Percentiles rank a stretch among this genome's conserved stretches.
Evolutionary conservation across 805 yeast genomes (phyloP).

Genomic region (Jamesozyma spencerorum): DNA sequence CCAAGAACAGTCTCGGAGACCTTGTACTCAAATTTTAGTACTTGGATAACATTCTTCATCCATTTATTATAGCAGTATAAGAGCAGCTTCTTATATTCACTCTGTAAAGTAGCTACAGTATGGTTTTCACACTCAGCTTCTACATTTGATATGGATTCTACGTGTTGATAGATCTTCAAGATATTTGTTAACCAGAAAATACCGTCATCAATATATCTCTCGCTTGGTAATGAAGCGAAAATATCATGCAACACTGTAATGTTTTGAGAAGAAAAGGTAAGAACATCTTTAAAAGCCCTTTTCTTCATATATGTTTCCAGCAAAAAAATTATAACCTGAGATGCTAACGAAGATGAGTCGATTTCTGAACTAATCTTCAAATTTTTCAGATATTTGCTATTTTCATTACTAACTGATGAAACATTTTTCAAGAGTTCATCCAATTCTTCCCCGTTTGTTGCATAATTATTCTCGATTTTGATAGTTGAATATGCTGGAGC

Average conservation of each 20-base stretch:
- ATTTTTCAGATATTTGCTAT: neutral
- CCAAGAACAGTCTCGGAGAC: constrained; percentile 8
- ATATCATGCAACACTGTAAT: neutral
- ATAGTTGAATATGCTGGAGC: neutral
- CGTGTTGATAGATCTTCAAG: neutral
- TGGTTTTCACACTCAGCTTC: neutral
- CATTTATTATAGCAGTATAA: constrained; percentile 4
- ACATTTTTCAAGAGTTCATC: neutral
- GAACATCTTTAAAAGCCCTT: neutral
- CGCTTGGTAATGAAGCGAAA: neutral
- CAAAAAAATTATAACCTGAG: neutral
- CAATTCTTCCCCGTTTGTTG: neutral
- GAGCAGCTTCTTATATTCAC: constrained; percentile 1
- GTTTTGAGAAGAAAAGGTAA: neutral
- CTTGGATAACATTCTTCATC: constrained; percentile 6
- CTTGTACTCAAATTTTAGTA: constrained; percentile 4
- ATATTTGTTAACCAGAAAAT: constrained; percentile 3
- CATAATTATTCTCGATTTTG: neutral
- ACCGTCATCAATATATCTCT: neutral
- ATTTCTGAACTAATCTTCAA: neutral
- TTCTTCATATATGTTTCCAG: neutral
- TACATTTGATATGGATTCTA: neutral
- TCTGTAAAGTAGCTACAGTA: neutral
- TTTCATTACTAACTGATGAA: neutral
- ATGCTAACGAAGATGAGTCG: neutral